Base-by-base conservation (phyloP, 257 asterid genomes). In the Penstemon newberryi region DNA sequence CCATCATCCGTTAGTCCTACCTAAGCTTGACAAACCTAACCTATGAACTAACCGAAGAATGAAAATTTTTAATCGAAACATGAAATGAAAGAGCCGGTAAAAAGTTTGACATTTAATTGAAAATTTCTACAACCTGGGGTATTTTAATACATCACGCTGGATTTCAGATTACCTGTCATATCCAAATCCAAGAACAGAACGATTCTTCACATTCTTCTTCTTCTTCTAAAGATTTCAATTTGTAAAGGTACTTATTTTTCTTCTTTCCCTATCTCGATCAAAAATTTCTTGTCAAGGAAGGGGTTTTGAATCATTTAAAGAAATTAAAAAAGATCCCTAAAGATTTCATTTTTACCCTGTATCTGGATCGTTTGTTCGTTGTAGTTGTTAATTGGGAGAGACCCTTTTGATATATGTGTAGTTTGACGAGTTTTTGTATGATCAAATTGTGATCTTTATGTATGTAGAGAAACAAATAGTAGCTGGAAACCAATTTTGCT, bases 221-320 rank as follows among this genome's bases (percentile, higher is more conserved):
- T 4, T 47, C 61, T 25, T 59, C 44, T 7, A 25, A 8, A 70
- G 47, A 62, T 49, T 38, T 18, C 36, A 18, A 18, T 36, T 19
- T 58, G 40, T 2, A 12, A 63, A 78, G 79, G 80, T 67, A 66
- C 62, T 66, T 54, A 4, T 63, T 70, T 70, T 58, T 58, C 19
- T 70, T 42, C 42, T 60, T 46, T 7, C 37, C 51, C 56, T 4
- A 12, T 58, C 40, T 51, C 65, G 40, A 25, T 25, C 33, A 25
- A 25, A 25, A 25, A 25, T 25, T 25, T 25, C 33, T 2, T 2
- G 33, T 25, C 33, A 25, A 25, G 33, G 33, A 25, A 25, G 33
- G 33, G 54, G 45, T 47, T 33, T 38, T 70, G 46, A 66, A 66
- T 33, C 13, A 9, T 70, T 52, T 70, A 37, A 54, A 53, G 60